These are phyloP conservation scores for Neurospora tetraspora DNA, from an alignment of 495 filamentous ascomycete genomes.

Conservation along the genomic window DNA sequence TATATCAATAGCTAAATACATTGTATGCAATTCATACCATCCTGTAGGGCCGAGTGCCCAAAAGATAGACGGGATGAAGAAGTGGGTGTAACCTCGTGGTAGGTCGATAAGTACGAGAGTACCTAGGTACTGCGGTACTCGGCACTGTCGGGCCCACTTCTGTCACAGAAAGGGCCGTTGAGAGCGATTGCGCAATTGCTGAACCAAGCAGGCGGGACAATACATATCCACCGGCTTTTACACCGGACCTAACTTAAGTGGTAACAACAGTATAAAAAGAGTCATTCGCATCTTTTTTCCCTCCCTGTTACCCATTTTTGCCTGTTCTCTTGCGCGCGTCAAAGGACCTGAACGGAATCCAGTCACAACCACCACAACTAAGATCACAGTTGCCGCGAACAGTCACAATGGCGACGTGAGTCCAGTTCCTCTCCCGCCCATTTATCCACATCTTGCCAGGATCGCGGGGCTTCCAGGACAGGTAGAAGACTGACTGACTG, in stretches of 20 bases:
- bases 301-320: not conserved
- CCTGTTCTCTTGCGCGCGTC: not conserved
- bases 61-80: not conserved
- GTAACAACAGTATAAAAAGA: not conserved
- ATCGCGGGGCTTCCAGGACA: not conserved
- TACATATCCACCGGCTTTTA: not conserved
- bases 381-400: not conserved
- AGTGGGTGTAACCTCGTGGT: not conserved
- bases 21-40: not conserved
- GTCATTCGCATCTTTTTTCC: not conserved
- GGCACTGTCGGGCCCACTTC: not conserved
- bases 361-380: not conserved
- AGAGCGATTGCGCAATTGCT: not conserved
- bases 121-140: not conserved
- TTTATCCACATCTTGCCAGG: not conserved
- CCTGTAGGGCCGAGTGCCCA: not conserved
- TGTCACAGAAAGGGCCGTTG: not conserved
- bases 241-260: not conserved
- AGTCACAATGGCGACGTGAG: constrained; percentile 11
- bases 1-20: not conserved
- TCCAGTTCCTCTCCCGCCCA: not conserved
- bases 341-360: not conserved
- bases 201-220: not conserved
- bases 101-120: not conserved
- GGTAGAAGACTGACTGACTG: not conserved